A percentile compares a stretch with the other conserved stretches of the same genome.
Conservation (phyloP, 2,329 filamentous ascomycete species). For the Monilinia aucupariae region DNA sequence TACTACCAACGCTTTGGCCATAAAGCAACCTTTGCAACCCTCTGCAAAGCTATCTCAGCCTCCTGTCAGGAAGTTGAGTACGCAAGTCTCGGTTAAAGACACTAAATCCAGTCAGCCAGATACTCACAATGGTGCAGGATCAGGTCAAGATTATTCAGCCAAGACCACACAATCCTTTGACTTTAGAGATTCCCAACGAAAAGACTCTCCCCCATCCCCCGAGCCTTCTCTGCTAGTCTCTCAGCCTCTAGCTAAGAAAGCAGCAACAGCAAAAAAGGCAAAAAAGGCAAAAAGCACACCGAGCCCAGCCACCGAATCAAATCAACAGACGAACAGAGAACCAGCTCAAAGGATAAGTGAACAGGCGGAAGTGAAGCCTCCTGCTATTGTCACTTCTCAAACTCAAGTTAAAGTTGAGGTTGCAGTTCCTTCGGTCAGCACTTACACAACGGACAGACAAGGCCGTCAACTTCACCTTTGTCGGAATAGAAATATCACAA, state of each 20-base stretch:
- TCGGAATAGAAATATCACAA: not conserved
- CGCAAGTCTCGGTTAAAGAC: not conserved
- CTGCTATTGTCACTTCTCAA: not conserved
- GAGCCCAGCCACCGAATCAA: not conserved
- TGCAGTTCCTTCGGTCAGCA: not conserved
- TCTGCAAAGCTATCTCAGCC: not conserved
- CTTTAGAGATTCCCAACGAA: not conserved
- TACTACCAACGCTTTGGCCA: not conserved
- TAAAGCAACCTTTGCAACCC: not conserved
- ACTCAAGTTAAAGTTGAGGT: not conserved
- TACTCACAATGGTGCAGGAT: not conserved
- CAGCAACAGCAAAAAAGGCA: not conserved
- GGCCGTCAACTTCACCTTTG: not conserved
- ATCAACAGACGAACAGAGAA: not conserved
- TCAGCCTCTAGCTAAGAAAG: not conserved
- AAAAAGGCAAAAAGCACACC: not conserved
- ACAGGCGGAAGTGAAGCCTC: not conserved
- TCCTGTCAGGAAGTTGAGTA: not conserved
- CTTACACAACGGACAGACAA: not conserved
- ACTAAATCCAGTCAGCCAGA: not conserved
- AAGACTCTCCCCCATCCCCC: not conserved
- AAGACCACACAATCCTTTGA: not conserved
- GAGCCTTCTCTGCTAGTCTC: not conserved
- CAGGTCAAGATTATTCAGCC: not conserved
- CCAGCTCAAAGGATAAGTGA: not conserved